Conservation (phyloP, 495 filamentous ascomycete genomes). For the Xylaria palmicola region DNA sequence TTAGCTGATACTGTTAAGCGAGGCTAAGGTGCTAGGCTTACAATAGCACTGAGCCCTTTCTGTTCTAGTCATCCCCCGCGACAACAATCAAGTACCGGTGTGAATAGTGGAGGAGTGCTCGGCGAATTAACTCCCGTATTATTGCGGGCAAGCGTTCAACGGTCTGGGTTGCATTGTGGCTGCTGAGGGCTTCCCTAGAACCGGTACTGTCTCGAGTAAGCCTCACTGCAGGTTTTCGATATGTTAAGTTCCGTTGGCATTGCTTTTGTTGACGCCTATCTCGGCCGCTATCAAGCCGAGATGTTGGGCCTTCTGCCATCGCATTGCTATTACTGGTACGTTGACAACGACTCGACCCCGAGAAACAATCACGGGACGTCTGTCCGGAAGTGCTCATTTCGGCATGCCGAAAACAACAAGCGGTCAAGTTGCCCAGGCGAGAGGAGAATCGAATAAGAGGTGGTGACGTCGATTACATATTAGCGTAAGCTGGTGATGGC, state of each 20-base stretch:
- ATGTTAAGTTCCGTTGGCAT: neutral
- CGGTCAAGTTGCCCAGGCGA: neutral
- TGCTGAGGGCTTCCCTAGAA: neutral
- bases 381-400: neutral
- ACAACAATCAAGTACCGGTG: neutral
- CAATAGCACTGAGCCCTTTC: no score
- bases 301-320: neutral
- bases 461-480: neutral
- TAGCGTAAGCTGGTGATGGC: neutral
- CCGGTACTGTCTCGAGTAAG: neutral
- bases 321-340: slow-evolving; percentile 2
- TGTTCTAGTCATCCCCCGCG: no score
- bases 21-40: no score
- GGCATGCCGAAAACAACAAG: neutral
- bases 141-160: neutral
- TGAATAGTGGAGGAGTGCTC: neutral
- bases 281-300: neutral
- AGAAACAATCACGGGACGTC: neutral
- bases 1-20: no score
- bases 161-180: neutral
- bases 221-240: neutral
- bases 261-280: neutral
- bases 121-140: neutral
- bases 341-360: neutral
- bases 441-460: neutral